phyloP scores from a whole-genome alignment of 495 filamentous ascomycete species.

The Cercophora samala region DNA sequence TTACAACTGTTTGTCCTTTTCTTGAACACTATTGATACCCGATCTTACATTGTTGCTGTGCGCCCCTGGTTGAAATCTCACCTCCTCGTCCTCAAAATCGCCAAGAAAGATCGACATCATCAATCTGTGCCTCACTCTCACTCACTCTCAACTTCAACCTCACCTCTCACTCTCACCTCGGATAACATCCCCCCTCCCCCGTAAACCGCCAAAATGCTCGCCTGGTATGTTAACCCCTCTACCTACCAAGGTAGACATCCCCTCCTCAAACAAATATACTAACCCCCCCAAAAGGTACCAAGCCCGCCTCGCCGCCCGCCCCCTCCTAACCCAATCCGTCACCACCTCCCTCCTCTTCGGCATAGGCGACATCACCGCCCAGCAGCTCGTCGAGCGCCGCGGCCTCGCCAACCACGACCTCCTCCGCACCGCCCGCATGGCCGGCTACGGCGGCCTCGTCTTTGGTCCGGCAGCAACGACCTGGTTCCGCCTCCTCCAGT shows the following conservation, averaged over 20 bases:
- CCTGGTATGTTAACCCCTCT: constrained; percentile 8
- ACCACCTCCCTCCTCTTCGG: constrained; percentile 88
- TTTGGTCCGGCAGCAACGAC: constrained; percentile 89
- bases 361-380: constrained; percentile 86
- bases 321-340: constrained; percentile 82
- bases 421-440: constrained; percentile 82
- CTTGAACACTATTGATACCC: neutral
- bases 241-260: no score
- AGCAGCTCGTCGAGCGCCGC: constrained; percentile 83
- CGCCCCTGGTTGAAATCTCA: neutral
- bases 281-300: constrained; percentile 68
- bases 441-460: constrained; percentile 80
- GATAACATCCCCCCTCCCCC: neutral
- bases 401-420: constrained; percentile 78
- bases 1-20: neutral
- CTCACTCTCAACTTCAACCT: neutral
- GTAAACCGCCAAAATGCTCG: constrained; percentile 1
- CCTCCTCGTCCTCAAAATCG: neutral
- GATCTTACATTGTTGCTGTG: neutral
- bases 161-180: neutral
- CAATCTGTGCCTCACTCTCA: neutral
- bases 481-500: constrained; percentile 72
- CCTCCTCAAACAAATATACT: neutral
- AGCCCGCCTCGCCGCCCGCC: constrained; percentile 71
- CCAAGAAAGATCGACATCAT: neutral